Evolutionary conservation across 2,329 filamentous ascomycete species (phyloP), one percentile per base, ranked within the genome.

Genomic region (Westerdykella ornata): DNA sequence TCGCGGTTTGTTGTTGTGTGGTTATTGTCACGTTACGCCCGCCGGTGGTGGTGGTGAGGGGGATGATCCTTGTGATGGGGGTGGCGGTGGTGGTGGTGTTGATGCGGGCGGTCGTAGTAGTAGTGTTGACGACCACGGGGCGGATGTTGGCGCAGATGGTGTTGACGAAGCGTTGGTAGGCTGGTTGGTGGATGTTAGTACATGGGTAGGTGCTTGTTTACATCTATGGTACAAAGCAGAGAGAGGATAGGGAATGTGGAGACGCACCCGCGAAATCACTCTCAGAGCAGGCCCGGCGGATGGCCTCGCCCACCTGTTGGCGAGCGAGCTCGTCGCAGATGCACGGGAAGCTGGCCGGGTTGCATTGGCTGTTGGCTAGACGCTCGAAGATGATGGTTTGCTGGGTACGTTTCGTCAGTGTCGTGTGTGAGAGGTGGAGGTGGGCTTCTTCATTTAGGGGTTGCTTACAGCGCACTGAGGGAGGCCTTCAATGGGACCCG

Each of bases 301-400:
- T 33, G 3, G 19, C 13, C 4, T 35, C 37, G 26, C 28, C 17
- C 29, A 45, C 39, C 17, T 28, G 26, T 22, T 51, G 41, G 14
- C 28, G 38, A 29, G 41, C 32, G 39, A 57, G 44, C 41, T 49
- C 43, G 3, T 37, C n/a, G 42, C 55, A 56, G 30, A 58, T 49
- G 47, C 53, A 58, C 29, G 39, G 37, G 44, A 52, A 51, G 41
- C 53, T 42, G 17, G 35, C 41, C 2, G 47, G 46, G 36, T 45
- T 52, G 48, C 49, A 55, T 18, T 46, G 29, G 47, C 45, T 49
- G 38, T 46, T 39, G 18, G 46, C 34, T 37, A 59, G 38, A 12
- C 39, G 32, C 5, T 47, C 42, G 41, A 56, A 52, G 39, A 57
- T 32, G 35, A 56, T 46, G 20, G 28, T 35, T 49, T 54, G 53